These are phyloP conservation scores for Chlorella sorokiniana DNA, from an alignment of 139 green algal species.

Conservation along the genomic window DNA sequence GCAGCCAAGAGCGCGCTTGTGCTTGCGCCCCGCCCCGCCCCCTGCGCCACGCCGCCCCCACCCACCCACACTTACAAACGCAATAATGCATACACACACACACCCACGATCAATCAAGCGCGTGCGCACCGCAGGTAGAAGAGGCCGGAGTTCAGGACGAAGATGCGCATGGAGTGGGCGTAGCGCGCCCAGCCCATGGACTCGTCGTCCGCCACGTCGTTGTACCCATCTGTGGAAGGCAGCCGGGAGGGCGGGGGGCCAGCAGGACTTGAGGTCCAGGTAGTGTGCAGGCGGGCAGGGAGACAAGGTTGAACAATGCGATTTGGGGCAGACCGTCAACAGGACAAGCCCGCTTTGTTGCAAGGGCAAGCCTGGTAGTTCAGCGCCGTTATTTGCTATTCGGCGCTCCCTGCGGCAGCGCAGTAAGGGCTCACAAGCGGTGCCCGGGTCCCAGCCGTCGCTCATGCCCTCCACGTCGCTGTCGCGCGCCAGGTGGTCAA, in stretches of 20 bases:
- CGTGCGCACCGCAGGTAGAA: slow-evolving; percentile 64
- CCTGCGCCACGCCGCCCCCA: neutral
- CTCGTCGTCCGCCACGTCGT: slow-evolving; percentile 66
- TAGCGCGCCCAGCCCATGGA: slow-evolving; percentile 80
- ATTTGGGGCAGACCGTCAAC: no score
- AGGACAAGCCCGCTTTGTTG: no score
- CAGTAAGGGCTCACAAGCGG: slow-evolving; percentile 63
- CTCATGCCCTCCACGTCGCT: slow-evolving; percentile 67
- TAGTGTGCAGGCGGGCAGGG: neutral
- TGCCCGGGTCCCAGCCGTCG: slow-evolving; percentile 73
- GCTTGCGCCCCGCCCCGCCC: neutral
- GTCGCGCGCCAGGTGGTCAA: slow-evolving; percentile 68
- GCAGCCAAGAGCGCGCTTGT: neutral
- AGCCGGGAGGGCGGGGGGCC: neutral
- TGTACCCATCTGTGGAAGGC: slow-evolving; percentile 37
- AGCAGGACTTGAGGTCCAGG: neutral
- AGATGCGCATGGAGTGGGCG: slow-evolving; percentile 82
- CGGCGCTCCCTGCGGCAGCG: neutral
- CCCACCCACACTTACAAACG: neutral
- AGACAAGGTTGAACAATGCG: no score
- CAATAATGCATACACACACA: no score
- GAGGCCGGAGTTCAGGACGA: slow-evolving; percentile 77
- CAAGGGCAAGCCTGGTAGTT: no score
- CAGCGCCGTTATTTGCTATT: no score
- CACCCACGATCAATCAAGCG: neutral